Percentiles rank a stretch among this genome's conserved stretches.
phyloP scores from a whole-genome alignment of 768 basidiomycete species.

The Thelephora ganbajun region DNA sequence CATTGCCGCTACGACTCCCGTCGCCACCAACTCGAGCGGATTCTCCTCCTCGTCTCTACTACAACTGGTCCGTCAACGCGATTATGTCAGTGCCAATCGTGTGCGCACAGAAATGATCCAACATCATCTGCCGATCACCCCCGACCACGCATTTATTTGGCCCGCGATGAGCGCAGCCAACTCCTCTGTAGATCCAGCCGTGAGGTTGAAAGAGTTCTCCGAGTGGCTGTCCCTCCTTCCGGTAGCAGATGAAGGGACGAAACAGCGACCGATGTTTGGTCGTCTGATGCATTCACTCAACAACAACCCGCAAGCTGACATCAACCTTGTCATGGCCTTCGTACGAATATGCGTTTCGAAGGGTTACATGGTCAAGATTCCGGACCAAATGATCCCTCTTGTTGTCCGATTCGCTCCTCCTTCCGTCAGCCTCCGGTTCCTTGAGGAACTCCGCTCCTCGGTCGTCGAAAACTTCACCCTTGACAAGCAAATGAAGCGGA shows the following conservation, averaged over 20 bases:
- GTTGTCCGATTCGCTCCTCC: constrained; percentile 30
- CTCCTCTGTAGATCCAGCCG: constrained; percentile 4
- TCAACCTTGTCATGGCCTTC: constrained; percentile 26
- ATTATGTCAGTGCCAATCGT: constrained; percentile 20
- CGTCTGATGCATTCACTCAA: constrained; percentile 15
- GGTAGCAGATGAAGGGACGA: not conserved
- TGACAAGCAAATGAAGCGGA: not conserved
- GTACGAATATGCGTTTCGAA: constrained; percentile 30
- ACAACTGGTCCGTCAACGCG: constrained; percentile 16
- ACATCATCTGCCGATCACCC: constrained; percentile 23
- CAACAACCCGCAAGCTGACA: constrained; percentile 15
- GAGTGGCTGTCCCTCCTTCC: not conserved
- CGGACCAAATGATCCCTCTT: constrained; percentile 16
- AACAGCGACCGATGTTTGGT: not conserved
- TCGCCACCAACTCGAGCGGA: constrained; percentile 3
- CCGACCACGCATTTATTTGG: constrained; percentile 20
- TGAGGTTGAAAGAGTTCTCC: not conserved
- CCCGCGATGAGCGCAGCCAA: constrained; percentile 22
- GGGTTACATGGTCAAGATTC: constrained; percentile 21
- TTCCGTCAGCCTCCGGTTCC: constrained; percentile 21
- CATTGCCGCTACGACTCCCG: constrained; percentile 7
- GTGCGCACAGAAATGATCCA: constrained; percentile 27
- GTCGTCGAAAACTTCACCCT: constrained; percentile 15
- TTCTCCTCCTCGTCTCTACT: constrained; percentile 12
- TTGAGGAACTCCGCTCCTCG: constrained; percentile 16